These are phyloP conservation scores for Silene conica DNA, from an alignment of 148 eudicot genomes.

Conservation along the genomic window DNA sequence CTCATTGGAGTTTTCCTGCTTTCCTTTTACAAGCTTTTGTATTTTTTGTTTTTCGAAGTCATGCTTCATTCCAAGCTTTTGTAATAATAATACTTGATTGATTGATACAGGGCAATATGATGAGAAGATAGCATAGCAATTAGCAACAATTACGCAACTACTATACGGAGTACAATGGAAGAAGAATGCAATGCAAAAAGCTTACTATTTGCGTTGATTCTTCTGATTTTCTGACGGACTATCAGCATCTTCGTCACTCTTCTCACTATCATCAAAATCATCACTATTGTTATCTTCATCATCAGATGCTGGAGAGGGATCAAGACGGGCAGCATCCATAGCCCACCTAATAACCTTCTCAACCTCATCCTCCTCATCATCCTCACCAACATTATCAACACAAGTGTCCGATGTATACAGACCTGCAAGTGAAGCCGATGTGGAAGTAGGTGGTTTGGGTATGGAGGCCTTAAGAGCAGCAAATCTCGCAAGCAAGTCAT, in stretches of 20 bases:
- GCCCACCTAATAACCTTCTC: constrained; percentile 81
- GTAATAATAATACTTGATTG: no score
- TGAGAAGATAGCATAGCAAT: no score
- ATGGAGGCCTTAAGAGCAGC: constrained; percentile 59
- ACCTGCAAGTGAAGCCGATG: constrained; percentile 23
- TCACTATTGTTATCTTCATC: constrained; percentile 28
- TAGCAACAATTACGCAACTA: constrained; percentile 1
- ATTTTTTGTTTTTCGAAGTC: neutral
- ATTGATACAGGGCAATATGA: no score
- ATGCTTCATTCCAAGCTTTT: neutral
- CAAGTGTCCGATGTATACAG: neutral
- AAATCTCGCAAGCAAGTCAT: constrained; percentile 61
- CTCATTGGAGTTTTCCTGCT: neutral
- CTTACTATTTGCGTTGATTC: constrained; percentile 24
- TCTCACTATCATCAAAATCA: constrained; percentile 23
- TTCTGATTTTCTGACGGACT: constrained; percentile 3
- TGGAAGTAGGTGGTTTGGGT: constrained; percentile 33
- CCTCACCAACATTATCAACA: constrained; percentile 16
- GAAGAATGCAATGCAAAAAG: constrained; percentile 1
- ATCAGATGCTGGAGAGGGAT: constrained; percentile 74
- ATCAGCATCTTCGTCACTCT: constrained; percentile 28
- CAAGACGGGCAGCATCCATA: constrained; percentile 77
- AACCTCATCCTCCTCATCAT: constrained; percentile 51
- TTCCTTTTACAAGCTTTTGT: neutral
- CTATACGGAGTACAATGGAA: neutral